phyloP scores from a whole-genome alignment of 305 asterid genomes.

The Stenogyne calaminthoides region DNA sequence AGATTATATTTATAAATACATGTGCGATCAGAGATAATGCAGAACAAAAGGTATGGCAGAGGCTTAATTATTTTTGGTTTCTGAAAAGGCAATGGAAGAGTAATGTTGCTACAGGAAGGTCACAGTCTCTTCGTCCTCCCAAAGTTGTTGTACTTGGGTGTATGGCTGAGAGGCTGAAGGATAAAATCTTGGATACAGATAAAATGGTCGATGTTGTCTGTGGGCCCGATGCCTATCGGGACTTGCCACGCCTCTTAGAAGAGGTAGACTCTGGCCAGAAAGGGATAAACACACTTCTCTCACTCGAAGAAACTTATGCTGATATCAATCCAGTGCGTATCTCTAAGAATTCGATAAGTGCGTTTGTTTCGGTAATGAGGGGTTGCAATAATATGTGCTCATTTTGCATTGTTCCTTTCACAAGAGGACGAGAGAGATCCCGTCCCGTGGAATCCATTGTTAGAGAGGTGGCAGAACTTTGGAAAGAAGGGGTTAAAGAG shows the following conservation, averaged over 20 bases:
- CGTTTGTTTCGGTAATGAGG: conserved; percentile 98
- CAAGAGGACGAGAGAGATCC: conserved; percentile 94
- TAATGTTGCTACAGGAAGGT: conserved; percentile 87
- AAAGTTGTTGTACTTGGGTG: conserved; percentile 96
- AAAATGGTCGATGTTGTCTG: conserved; percentile 99
- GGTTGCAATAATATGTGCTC: conserved; percentile 99
- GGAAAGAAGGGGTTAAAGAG: conserved; percentile 90
- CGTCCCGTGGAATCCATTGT: conserved; percentile 92
- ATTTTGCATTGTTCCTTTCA: conserved; percentile 97
- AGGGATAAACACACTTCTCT: conserved; percentile 95
- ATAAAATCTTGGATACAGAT: conserved; percentile 89
- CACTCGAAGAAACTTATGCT: conserved; percentile 97
- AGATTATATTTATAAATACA: conserved; percentile 84
- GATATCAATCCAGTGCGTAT: conserved; percentile 95
- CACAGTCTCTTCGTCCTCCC: conserved; percentile 82
- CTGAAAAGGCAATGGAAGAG: conserved; percentile 91
- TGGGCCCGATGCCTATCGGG: conserved; percentile 97
- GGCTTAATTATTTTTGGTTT: conserved; percentile 96
- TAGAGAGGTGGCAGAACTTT: conserved; percentile 93
- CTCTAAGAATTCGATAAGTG: conserved; percentile 82
- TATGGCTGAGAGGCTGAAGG: conserved; percentile 99
- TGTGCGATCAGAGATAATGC: conserved; percentile 98
- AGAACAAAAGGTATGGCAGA: conserved; percentile 96
- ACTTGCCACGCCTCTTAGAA: conserved; percentile 85
- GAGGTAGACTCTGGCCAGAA: conserved; percentile 96